Base-by-base conservation (phyloP, 2,329 filamentous ascomycete species). In the Botrytis deweyae region DNA sequence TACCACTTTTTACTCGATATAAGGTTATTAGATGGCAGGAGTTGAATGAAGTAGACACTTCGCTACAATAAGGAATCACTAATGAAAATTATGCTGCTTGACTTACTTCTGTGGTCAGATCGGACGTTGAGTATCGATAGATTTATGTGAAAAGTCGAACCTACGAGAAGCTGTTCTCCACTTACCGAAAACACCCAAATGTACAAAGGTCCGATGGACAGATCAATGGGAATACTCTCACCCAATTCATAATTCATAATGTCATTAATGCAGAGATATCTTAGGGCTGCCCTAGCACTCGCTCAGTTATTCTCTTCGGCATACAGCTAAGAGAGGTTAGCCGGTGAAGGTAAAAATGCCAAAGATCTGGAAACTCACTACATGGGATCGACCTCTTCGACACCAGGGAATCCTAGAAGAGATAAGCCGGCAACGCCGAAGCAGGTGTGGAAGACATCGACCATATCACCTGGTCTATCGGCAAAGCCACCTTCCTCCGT, bases 391-490 rank as follows among this genome's bases (percentile, higher is more conserved):
- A 99, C 91, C 75, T 92, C 90, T 78, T 92, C 88, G 62, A 98
- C 83, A 1, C 91, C 93, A 10, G 92, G 89, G 80, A 92, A 93
- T 18, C 90, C 90, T 42, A 98, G 84, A 73, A 99, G 87, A 81
- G 94, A 97, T 77, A 99, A 84, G 3, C 96, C 96, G 33, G 95
- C 93, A 76, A 98, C 84, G 38, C 93, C 94, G 82, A 99, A 99
- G 71, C 91, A 85, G 0, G 96, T 98, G 81, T 99, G 96, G 85
- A 97, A 99, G 49, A 99, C 95, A 85, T 99, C 96, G 36, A 98
- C 95, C 91, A 95, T 94, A 80, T 99, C 91, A 40, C 93, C 95
- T 16, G 96, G 95, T 75, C 95, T 87, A 84, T 99, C 96, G 8
- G 95, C 91, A 77, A 99, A 89, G 18, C 96, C 96, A 40, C 96